Base-by-base conservation (phyloP, 768 basidiomycete genomes). In the Pleurotus tuoliensis region DNA sequence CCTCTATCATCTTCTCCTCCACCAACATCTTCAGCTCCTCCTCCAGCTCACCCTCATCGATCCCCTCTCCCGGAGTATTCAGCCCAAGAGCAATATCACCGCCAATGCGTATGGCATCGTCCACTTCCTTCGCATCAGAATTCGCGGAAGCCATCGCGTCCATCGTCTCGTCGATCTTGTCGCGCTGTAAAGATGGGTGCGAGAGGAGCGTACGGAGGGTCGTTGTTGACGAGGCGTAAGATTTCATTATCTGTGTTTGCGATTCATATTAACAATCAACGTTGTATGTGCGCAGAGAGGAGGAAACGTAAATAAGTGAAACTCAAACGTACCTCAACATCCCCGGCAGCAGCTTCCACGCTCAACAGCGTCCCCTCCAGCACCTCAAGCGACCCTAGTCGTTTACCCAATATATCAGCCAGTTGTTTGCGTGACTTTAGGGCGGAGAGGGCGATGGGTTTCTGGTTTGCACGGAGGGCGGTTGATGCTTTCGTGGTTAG, bases 261-360 rank as follows among this genome's bases (percentile, higher is more conserved):
- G 43, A 52, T 16, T 1, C 25, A 54, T 22, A 59, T 56, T 50
- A 50, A 30, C 2, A 47, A 2, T 5, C 25, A 54, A 50, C 39
- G 16, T 34, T 34, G 8, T 34, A 34, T 38, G 50, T 11, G n/a
- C 20, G 13, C 4, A n/a, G 30, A 37, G 7, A 25, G 37, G 18
- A 34, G 12, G 11, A 20, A 40, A 52, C n/a, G 39, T 41, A 44
- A 43, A 53, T 13, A 13, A 53, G 24, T 25, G 24, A 25, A 25
- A 25, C 24, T 25, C 24, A 25, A 55, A 39, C 73, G 43, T 66
- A 94, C 94, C 77, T 93, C 87, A 9, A 94, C 78, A 69, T 98
- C 90, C 2, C 87, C 88, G 25, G 90, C 90, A n/a, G 94, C 91
- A 3, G 86, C 82, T 71, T 98, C 93, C 4, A 98, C 92, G 45